Conservation (phyloP, 2,329 filamentous ascomycete genomes). For the Alternaria ventricosa region DNA sequence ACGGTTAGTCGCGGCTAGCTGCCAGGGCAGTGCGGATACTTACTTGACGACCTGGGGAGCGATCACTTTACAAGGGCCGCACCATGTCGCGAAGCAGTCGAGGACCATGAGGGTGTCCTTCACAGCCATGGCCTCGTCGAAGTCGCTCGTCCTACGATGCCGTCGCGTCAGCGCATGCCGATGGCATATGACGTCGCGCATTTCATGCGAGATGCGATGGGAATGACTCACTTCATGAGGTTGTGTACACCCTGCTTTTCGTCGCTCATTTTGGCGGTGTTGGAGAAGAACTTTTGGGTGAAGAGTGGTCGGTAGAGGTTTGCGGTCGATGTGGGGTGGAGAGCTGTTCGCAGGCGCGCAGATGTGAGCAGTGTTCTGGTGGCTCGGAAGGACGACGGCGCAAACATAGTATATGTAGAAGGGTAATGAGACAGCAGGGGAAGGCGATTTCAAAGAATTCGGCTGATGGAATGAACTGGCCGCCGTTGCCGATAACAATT, state of each 20-base stretch:
- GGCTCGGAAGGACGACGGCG: constrained; percentile 43
- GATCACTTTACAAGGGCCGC: constrained; percentile 93
- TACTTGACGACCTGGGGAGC: constrained; percentile 75
- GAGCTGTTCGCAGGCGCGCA: constrained; percentile 45
- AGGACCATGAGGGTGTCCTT: constrained; percentile 72
- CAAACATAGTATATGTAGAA: constrained; percentile 50
- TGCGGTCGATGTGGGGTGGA: constrained; percentile 33
- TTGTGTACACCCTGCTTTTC: constrained; percentile 57
- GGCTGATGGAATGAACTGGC: constrained; percentile 45
- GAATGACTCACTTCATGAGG: constrained; percentile 51
- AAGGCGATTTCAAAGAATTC: constrained; percentile 45
- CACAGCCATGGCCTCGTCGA: constrained; percentile 60
- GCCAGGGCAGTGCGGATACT: constrained; percentile 33
- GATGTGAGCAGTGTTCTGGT: constrained; percentile 53
- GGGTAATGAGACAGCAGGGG: constrained; percentile 25
- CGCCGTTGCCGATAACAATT: constrained; percentile 38
- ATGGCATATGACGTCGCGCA: constrained; percentile 20
- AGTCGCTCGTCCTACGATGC: constrained; percentile 64
- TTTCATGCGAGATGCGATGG: constrained; percentile 2
- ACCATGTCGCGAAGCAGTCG: constrained; percentile 91
- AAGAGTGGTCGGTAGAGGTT: constrained; percentile 45
- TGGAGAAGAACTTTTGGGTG: constrained; percentile 49
- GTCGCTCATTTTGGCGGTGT: constrained; percentile 52
- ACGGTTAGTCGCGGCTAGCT: constrained; percentile 1
- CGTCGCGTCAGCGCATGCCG: constrained; percentile 12